phyloP scores from a whole-genome alignment of 2,329 filamentous ascomycete species.

The Neospermospora avenae region DNA sequence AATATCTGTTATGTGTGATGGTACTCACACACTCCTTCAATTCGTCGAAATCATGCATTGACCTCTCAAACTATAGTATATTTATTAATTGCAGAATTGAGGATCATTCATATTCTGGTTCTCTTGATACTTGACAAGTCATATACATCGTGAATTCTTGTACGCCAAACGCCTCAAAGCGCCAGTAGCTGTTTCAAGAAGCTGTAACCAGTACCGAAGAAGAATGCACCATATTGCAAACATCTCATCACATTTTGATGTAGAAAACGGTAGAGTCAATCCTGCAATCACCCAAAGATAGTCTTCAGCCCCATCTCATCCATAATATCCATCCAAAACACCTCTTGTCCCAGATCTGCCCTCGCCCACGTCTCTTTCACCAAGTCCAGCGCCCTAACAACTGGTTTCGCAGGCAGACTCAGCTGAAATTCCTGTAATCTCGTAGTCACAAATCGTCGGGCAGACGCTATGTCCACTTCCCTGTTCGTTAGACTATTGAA shows the following conservation, averaged over 20 bases:
- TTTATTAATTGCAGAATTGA: neutral
- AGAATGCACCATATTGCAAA: neutral
- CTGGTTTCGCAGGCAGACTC: conserved; percentile 30
- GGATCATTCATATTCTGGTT: neutral
- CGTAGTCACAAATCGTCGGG: conserved; percentile 26
- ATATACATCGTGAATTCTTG: neutral
- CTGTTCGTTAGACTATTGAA: conserved; percentile 26
- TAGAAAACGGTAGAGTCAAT: too few relatives aligned
- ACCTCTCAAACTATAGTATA: too few relatives aligned
- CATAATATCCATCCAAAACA: conserved; percentile 32
- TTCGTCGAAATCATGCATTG: too few relatives aligned
- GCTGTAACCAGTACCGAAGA: neutral
- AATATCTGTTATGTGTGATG: neutral
- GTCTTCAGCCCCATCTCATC: conserved; percentile 26
- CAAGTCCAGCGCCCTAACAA: conserved; percentile 24
- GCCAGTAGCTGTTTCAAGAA: neutral
- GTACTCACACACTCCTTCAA: too few relatives aligned
- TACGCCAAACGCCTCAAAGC: neutral
- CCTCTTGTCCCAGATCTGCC: conserved; percentile 24
- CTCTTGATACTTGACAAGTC: neutral
- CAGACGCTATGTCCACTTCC: conserved; percentile 30
- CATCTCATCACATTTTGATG: too few relatives aligned
- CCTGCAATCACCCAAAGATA: conserved; percentile 30
- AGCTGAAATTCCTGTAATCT: conserved; percentile 30
- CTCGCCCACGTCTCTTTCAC: conserved; percentile 31